Evolutionary conservation across 306 rosid genomes (phyloP).

Genomic region (Ochetophila trinervis): DNA sequence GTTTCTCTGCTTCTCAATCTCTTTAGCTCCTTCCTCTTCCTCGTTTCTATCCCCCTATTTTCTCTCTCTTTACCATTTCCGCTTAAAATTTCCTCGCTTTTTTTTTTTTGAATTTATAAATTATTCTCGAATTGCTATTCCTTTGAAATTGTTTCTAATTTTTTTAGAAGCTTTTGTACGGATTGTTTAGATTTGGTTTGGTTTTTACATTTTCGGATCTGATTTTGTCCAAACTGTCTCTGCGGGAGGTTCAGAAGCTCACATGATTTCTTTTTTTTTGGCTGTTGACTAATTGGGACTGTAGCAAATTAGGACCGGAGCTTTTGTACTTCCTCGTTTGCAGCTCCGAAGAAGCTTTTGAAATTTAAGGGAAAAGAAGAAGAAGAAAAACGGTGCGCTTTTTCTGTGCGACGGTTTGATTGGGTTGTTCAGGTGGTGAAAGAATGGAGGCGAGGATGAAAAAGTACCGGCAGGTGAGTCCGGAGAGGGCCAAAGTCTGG

Average conservation of each 20-base stretch:
- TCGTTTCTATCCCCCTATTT: neutral
- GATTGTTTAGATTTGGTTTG: too few relatives aligned
- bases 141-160: too few relatives aligned
- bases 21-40: neutral
- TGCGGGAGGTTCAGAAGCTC: neutral
- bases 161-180: too few relatives aligned
- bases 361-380: slow-evolving; percentile 2
- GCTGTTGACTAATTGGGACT: too few relatives aligned
- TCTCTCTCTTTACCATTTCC: neutral
- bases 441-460: slow-evolving; percentile 70
- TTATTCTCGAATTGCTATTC: too few relatives aligned
- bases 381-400: slow-evolving; percentile 8
- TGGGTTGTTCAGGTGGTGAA: slow-evolving; percentile 22
- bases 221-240: slow-evolving; percentile 11
- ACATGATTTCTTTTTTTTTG: too few relatives aligned
- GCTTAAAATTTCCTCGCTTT: neutral
- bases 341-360: neutral
- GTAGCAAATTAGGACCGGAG: neutral
- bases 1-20: neutral
- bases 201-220: slow-evolving; percentile 30
- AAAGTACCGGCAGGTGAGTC: slow-evolving; percentile 74
- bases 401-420: neutral
- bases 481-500: slow-evolving; percentile 90
- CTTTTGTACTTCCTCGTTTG: neutral
- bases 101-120: neutral